Conservation (phyloP, 768 basidiomycete species). For the Mycena sanguinolenta region DNA sequence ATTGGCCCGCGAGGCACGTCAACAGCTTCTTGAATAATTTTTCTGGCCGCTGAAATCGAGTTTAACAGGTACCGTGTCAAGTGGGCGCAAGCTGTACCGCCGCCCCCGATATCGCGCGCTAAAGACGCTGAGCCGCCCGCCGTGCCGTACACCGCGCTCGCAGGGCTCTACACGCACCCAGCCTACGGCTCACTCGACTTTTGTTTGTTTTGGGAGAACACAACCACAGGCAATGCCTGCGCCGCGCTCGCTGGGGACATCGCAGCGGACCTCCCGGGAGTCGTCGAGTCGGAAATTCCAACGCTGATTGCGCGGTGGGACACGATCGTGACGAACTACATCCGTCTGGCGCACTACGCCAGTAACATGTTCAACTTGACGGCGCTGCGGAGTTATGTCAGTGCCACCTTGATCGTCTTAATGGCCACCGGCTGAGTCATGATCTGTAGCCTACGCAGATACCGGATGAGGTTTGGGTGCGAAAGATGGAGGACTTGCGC, state of each 20-base stretch:
- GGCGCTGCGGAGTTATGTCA: background rate
- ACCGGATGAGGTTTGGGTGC: background rate
- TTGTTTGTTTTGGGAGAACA: constrained; percentile 35
- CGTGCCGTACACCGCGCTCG: constrained; percentile 33
- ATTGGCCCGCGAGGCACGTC: constrained; percentile 42
- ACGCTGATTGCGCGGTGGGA: constrained; percentile 33
- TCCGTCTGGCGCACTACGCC: background rate
- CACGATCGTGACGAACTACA: background rate
- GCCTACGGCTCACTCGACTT: constrained; percentile 43
- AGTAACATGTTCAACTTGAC: background rate
- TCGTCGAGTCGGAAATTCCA: constrained; percentile 34
- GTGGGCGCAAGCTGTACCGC: constrained; percentile 7
- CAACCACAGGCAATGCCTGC: background rate
- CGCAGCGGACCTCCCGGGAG: constrained; percentile 37
- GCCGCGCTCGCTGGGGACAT: constrained; percentile 18
- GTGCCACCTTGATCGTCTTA: background rate
- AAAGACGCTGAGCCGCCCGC: constrained; percentile 32
- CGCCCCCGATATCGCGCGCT: constrained; percentile 34
- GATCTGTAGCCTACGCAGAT: background rate
- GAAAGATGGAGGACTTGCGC: background rate
- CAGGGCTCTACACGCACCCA: constrained; percentile 40
- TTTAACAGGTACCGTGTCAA: constrained; percentile 15
- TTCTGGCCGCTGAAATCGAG: no score
- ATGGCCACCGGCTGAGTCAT: background rate
- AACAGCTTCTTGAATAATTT: background rate